These are phyloP conservation scores for Entomortierella chlamydospora DNA, from an alignment of 192 early-diverging fungal species.

Conservation along the genomic window DNA sequence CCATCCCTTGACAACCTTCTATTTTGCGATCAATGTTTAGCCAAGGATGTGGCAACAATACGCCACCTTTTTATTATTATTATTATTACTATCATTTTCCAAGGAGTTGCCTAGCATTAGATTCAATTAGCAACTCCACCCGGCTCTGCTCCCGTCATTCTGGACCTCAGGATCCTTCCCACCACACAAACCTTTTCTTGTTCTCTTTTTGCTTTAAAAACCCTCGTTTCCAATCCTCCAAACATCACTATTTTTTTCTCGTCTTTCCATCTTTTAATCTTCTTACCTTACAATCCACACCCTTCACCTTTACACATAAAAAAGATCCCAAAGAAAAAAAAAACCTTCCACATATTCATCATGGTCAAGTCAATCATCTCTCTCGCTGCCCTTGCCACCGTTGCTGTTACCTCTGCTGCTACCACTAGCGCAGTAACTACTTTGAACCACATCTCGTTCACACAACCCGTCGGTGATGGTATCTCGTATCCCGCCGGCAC, in stretches of 20 bases:
- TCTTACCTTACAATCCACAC: not conserved
- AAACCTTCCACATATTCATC: not conserved
- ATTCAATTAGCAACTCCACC: not conserved
- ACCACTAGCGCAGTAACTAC: not conserved
- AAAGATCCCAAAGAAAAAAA: not conserved
- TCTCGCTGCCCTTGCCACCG: slow-evolving; percentile 8
- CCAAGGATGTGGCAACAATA: no score
- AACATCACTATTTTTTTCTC: not conserved
- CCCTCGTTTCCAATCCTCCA: not conserved
- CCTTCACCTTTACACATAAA: not conserved
- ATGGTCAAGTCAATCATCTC: slow-evolving; percentile 41
- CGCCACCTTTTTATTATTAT: no score
- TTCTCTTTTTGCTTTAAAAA: not conserved
- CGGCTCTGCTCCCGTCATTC: not conserved
- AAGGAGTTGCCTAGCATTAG: not conserved
- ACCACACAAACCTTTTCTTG: no score
- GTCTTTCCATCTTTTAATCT: not conserved
- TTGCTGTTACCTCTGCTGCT: not conserved
- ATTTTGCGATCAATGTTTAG: not conserved
- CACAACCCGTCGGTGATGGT: slow-evolving; percentile 52
- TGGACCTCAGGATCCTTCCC: not conserved
- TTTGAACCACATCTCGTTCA: slow-evolving; percentile 52
- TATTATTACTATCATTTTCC: not conserved
- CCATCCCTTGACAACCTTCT: not conserved
- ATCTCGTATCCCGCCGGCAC: slow-evolving; percentile 47